Conservation (phyloP, 2,329 filamentous ascomycete species). For the Xylogone sp. region DNA sequence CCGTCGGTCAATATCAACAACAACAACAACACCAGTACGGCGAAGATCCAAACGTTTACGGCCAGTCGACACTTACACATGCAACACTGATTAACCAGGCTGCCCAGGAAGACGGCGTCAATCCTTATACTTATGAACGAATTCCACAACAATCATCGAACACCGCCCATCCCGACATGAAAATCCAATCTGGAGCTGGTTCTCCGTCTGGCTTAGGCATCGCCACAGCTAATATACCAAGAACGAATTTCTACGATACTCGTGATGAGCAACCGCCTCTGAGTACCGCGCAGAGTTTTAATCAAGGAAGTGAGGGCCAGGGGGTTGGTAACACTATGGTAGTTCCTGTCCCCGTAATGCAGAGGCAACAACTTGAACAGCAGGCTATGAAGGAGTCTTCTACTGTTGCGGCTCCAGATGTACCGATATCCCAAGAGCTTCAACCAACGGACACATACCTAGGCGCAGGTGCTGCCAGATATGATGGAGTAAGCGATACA, state of each 20-base stretch:
- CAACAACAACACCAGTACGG: constrained; percentile 22
- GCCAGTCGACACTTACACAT: constrained; percentile 41
- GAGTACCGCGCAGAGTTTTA: not conserved
- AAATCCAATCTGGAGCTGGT: constrained; percentile 1
- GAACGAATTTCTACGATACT: constrained; percentile 15
- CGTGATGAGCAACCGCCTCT: not conserved
- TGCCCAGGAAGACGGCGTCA: constrained; percentile 51
- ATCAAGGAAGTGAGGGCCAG: constrained; percentile 9
- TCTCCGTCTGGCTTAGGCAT: constrained; percentile 16
- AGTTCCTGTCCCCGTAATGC: not conserved
- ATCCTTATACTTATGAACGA: constrained; percentile 47
- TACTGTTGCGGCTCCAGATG: constrained; percentile 21
- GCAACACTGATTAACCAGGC: constrained; percentile 47
- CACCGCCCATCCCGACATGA: not conserved
- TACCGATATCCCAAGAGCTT: not conserved
- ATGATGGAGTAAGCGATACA: not conserved
- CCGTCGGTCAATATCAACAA: too few species aligned
- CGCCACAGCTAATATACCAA: constrained; percentile 14
- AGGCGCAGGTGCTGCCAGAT: not conserved
- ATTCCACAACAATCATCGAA: constrained; percentile 13
- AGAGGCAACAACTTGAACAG: constrained; percentile 5
- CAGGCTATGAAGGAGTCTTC: constrained; percentile 16
- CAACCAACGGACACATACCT: not conserved
- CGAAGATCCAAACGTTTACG: constrained; percentile 32
- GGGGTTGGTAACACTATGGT: constrained; percentile 3